phyloP scores from a whole-genome alignment of 1,284 basidiomycete species.

The Trichosporon sp. region DNA sequence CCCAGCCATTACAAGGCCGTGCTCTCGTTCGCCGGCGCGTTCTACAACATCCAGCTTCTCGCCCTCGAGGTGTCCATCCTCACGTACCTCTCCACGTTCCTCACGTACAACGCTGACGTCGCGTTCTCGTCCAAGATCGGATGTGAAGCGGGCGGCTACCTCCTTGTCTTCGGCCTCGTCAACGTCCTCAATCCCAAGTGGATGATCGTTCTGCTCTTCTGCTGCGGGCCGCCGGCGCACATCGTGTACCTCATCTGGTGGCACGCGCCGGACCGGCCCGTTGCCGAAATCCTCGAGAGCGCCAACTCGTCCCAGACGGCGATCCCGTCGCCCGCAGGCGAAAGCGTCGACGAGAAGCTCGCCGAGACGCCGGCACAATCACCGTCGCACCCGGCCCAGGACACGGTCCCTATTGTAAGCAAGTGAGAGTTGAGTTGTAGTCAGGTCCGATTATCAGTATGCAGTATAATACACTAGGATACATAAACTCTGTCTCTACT shows the following conservation, averaged over 20 bases:
- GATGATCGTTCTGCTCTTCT: slow-evolving; percentile 22
- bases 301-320: not conserved
- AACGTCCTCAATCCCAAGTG: slow-evolving; percentile 20
- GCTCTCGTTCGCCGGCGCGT: slow-evolving; percentile 15
- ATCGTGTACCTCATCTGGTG: slow-evolving; percentile 12
- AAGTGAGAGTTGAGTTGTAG: not conserved
- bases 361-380: not conserved
- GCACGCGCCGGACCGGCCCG: slow-evolving; percentile 16
- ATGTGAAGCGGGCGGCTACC: slow-evolving; percentile 18
- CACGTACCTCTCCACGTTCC: slow-evolving; percentile 19
- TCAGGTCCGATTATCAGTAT: not conserved
- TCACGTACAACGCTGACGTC: slow-evolving; percentile 20
- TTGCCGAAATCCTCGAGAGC: slow-evolving; percentile 8
- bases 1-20: slow-evolving; percentile 14
- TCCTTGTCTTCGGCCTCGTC: slow-evolving; percentile 21
- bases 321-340: not conserved
- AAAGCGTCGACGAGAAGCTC: not conserved
- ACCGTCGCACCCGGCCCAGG: not conserved
- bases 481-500: not conserved
- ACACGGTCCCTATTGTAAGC: not conserved
- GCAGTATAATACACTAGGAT: not conserved
- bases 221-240: slow-evolving; percentile 11
- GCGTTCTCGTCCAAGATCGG: slow-evolving; percentile 21
- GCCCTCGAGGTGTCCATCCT: slow-evolving; percentile 17
- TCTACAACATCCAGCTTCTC: slow-evolving; percentile 23